Percentiles rank a stretch among this genome's conserved stretches.
These are phyloP conservation scores for Schizochytrium sp. DNA, from an alignment of 108 stramenopile genomes.

Conservation along the genomic window DNA sequence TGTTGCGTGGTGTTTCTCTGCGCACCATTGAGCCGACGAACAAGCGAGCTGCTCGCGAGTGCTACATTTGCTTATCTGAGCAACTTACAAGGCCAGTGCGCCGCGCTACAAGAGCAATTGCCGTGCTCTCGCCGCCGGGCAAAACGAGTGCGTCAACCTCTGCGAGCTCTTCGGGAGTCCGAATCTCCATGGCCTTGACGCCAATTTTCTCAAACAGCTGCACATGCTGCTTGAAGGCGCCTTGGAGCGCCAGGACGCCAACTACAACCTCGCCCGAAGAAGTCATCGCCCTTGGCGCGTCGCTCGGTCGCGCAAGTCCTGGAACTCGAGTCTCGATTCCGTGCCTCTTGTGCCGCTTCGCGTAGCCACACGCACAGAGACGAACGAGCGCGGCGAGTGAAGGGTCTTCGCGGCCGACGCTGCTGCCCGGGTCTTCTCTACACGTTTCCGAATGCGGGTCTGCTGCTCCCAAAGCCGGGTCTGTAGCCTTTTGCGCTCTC, in stretches of 20 bases:
- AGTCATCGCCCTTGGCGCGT: no score
- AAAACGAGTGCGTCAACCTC: slow-evolving; percentile 79
- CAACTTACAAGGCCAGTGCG: slow-evolving; percentile 65
- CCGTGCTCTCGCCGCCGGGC: slow-evolving; percentile 96
- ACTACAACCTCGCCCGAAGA: slow-evolving; percentile 27
- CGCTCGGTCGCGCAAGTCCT: no score
- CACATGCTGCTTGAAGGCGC: slow-evolving; percentile 91
- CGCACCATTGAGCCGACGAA: background rate
- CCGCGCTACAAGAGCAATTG: slow-evolving; percentile 69
- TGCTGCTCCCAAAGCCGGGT: no score
- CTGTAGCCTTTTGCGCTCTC: background rate
- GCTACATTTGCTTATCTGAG: no score
- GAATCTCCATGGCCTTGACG: slow-evolving; percentile 54
- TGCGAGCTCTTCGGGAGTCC: slow-evolving; percentile 66
- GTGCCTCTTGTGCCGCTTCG: no score
- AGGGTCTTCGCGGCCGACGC: no score
- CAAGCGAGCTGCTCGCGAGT: slow-evolving; percentile 22
- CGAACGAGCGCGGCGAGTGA: no score
- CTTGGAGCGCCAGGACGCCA: slow-evolving; percentile 84
- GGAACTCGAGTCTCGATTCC: no score
- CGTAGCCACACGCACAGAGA: no score
- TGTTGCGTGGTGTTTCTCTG: no score
- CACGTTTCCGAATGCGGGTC: no score
- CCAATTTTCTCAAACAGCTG: slow-evolving; percentile 52
- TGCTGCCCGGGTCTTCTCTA: no score